These are phyloP conservation scores for Verticillium dahliae DNA, from an alignment of 2,329 filamentous ascomycete genomes.

Conservation along the genomic window DNA sequence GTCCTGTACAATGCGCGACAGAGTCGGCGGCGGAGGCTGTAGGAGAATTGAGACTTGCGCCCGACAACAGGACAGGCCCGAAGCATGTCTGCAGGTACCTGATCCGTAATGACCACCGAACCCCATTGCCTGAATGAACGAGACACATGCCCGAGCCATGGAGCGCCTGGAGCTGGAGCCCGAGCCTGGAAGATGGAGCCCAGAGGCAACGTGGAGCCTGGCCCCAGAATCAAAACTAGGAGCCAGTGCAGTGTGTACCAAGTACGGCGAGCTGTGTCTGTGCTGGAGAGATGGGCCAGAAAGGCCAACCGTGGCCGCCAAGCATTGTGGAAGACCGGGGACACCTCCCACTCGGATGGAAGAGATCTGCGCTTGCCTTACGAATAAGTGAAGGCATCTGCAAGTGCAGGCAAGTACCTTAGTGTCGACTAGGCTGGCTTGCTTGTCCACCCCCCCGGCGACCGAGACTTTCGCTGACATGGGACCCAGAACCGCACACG, in stretches of 20 bases:
- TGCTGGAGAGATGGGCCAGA: background rate
- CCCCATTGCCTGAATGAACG: background rate
- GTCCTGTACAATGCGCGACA: conserved; percentile 1
- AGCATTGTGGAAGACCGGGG: background rate
- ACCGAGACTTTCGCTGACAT: background rate
- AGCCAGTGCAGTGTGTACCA: too few species aligned
- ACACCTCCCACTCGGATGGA: background rate
- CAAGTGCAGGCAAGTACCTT: background rate
- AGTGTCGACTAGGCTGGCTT: background rate
- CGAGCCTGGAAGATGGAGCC: too few species aligned
- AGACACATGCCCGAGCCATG: too few species aligned
- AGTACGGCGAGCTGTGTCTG: too few species aligned
- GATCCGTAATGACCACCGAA: background rate
- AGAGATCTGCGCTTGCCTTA: background rate
- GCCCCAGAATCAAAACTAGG: too few species aligned
- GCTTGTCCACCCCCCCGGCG: background rate
- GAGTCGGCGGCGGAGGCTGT: background rate
- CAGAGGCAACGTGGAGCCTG: too few species aligned
- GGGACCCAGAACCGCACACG: background rate
- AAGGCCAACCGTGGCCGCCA: background rate
- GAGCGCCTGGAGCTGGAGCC: too few species aligned
- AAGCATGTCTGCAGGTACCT: background rate
- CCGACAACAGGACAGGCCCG: background rate
- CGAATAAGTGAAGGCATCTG: background rate
- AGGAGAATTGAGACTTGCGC: background rate